phyloP scores from a whole-genome alignment of 2,329 filamentous ascomycete genomes.

The Paraconiothyrium sp. region DNA sequence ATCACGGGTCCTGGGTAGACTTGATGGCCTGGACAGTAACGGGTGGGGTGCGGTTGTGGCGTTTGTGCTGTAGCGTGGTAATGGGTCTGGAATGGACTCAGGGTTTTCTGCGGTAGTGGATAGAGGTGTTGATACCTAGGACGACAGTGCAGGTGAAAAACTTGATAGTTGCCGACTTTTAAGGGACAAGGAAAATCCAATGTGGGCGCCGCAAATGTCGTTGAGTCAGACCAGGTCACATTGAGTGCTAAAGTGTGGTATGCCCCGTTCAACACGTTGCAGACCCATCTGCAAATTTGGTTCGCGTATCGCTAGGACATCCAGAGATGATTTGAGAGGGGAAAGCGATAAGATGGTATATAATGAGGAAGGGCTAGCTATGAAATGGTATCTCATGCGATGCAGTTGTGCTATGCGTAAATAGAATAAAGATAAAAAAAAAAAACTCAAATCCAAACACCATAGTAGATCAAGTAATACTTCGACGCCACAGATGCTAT shows the following conservation, averaged over 20 bases:
- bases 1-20: not conserved
- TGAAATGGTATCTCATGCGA: conserved; percentile 9
- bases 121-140: not conserved
- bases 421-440: not conserved
- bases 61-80: not conserved
- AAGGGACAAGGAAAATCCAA: not conserved
- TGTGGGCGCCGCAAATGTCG: not conserved
- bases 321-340: too few species aligned
- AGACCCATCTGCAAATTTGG: not conserved
- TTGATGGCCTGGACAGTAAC: not conserved
- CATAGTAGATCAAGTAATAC: too few species aligned
- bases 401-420: conserved; percentile 3
- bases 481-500: not conserved
- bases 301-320: not conserved
- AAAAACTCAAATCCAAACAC: not conserved
- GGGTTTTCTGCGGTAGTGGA: not conserved
- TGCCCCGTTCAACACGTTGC: not conserved
- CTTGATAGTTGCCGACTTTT: not conserved
- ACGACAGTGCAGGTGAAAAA: not conserved
- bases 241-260: not conserved
- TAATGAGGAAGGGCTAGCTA: not conserved
- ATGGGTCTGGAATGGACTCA: not conserved
- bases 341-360: not conserved
- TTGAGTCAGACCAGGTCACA: not conserved
- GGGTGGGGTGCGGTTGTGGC: not conserved